Evolutionary conservation across 257 asterid genomes (phyloP).

Genomic region (Agastache rugosa): DNA sequence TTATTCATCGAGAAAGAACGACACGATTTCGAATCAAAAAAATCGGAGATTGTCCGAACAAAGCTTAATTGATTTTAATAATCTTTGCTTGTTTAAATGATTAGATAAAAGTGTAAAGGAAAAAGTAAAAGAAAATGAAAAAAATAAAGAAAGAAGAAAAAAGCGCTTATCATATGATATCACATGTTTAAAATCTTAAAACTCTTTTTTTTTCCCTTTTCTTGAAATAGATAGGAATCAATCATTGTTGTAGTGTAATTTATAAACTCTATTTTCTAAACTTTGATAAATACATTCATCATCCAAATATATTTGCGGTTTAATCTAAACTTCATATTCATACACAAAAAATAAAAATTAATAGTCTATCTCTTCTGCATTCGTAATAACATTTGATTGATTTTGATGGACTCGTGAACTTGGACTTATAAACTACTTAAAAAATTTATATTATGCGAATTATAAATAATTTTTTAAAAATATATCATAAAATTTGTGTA

Average conservation of each 20-base stretch:
- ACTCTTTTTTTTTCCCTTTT: neutral
- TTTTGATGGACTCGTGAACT: too few species aligned
- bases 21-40: neutral
- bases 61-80: neutral
- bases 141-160: neutral
- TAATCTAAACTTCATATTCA: too few species aligned
- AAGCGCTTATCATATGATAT: neutral
- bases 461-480: too few species aligned
- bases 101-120: neutral
- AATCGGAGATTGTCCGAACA: neutral
- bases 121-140: neutral
- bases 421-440: too few species aligned
- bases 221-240: neutral
- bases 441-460: too few species aligned
- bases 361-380: too few species aligned
- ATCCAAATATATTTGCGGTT: neutral
- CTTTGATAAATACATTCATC: neutral
- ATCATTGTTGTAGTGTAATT: neutral
- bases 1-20: neutral
- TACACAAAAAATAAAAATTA: too few species aligned
- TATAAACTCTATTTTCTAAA: neutral
- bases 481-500: too few species aligned
- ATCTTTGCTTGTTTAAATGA: neutral
- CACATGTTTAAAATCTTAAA: neutral
- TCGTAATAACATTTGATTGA: too few species aligned